These are phyloP conservation scores for Aphanomyces invadans DNA, from an alignment of 352 stramenopile genomes.

Conservation along the genomic window DNA sequence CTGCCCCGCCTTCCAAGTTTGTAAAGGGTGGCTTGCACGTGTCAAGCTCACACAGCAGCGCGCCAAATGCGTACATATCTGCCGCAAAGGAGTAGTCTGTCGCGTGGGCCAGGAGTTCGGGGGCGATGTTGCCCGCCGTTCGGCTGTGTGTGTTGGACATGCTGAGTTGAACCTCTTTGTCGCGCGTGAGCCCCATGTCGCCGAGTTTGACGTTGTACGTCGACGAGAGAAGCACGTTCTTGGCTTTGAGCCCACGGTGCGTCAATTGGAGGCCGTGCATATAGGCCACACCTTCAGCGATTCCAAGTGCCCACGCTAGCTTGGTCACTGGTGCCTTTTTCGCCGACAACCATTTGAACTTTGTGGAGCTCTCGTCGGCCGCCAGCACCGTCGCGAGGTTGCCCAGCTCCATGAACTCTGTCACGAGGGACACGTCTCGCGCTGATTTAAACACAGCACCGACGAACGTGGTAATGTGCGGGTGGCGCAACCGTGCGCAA, in stretches of 20 bases:
- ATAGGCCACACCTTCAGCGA: not conserved
- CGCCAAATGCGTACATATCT: slow-evolving; percentile 72
- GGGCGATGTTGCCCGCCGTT: slow-evolving; percentile 11
- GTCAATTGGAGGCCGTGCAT: slow-evolving; percentile 1
- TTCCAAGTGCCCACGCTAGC: not conserved
- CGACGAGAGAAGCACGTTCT: not conserved
- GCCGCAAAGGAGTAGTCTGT: slow-evolving; percentile 26
- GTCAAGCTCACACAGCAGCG: slow-evolving; percentile 56
- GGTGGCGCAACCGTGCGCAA: slow-evolving; percentile 4
- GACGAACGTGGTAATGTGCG: slow-evolving; percentile 24
- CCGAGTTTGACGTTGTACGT: not conserved
- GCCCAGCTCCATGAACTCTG: slow-evolving; percentile 12
- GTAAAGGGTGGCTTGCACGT: slow-evolving; percentile 16
- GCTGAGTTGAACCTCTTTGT: slow-evolving; percentile 2
- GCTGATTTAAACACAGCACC: slow-evolving; percentile 23
- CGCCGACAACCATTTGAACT: slow-evolving; percentile 7
- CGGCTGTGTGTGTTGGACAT: slow-evolving; percentile 1
- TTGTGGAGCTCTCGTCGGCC: not conserved
- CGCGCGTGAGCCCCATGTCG: slow-evolving; percentile 10
- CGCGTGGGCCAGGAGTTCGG: slow-evolving; percentile 12
- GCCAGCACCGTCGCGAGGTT: not conserved
- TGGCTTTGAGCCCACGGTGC: slow-evolving; percentile 2
- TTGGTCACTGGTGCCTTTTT: slow-evolving; percentile 13
- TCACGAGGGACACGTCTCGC: not conserved
- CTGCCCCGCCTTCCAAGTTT: not conserved